Evolutionary conservation across 1,284 basidiomycete genomes (phyloP).

Genomic region (Phlebopus sp.): DNA sequence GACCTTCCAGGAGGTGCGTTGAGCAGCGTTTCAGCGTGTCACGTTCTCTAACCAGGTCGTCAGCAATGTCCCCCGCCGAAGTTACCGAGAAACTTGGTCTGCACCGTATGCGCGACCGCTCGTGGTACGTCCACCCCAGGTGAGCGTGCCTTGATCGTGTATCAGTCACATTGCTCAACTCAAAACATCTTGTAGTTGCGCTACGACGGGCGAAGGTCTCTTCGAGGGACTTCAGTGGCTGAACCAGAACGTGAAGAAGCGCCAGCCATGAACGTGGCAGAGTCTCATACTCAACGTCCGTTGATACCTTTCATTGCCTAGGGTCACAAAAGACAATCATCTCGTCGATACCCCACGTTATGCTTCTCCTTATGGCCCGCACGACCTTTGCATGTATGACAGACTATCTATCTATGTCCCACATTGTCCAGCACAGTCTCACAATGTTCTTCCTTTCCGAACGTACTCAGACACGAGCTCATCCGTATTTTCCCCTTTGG

Average conservation of each 20-base stretch:
- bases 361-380: constrained; percentile 35
- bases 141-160: constrained; percentile 37
- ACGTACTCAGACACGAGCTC: neutral
- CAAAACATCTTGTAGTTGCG: constrained; percentile 57
- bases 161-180: constrained; percentile 11
- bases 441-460: neutral
- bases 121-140: constrained; percentile 99
- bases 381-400: constrained; percentile 35
- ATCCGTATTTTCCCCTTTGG: neutral
- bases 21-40: neutral
- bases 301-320: constrained; percentile 18
- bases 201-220: constrained; percentile 93
- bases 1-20: constrained; percentile 91
- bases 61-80: constrained; percentile 98
- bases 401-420: constrained; percentile 35
- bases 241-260: constrained; percentile 93
- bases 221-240: constrained; percentile 97
- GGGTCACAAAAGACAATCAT: constrained; percentile 19
- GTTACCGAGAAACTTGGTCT: constrained; percentile 97
- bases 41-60: constrained; percentile 9
- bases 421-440: constrained; percentile 22
- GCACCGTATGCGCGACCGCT: constrained; percentile 93
- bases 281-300: constrained; percentile 8
- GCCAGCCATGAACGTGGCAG: constrained; percentile 55
- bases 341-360: constrained; percentile 35